Base-by-base conservation (phyloP, 148 eudicot species). In the Rhododendron mucronatum region DNA sequence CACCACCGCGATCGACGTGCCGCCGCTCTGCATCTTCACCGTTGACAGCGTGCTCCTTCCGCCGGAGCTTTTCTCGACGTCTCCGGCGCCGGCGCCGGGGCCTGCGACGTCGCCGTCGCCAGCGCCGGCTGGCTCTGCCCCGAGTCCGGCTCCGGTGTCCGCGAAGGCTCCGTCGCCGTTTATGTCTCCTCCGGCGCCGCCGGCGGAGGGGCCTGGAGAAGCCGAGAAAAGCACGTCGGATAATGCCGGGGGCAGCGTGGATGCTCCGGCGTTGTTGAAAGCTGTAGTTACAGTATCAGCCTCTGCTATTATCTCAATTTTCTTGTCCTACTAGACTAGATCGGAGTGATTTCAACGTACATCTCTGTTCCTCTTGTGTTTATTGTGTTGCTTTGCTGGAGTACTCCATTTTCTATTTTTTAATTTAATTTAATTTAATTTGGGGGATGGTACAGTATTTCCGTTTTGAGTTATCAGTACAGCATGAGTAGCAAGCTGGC, bases 41-140 rank as follows among this genome's bases (percentile, higher is more conserved):
- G 95, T 96, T 26, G 98, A 95, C 39, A 91, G 45, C 28, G 88
- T 96, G 23, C 93, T 95, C 15, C 87, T 94, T 0, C 96, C 98
- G 10, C 82, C 67, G 1, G 95, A 88, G 85, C 80, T 94, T 21
- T 94, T 93, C 83, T 92, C 92, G 1, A 48, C 61, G 12, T 73
- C 94, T 30, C 92, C 96, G 10, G 90, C 90, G 0, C 93, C 94
- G 1, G 90, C 83, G 71, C 86, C 26, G 80, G 78, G 84, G 4
- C 90, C 91, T 4, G 88, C 78, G 67, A 61, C 84, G 0, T 84
- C 92, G 7, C 90, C 91, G 2, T 82, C 95, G 21, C 94, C 96
- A 6, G 44, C 83, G 0, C 83, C 48, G 8, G 33, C 9, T 14
- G 47, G 28, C 47, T 79, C 95, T 0, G 93, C 98, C 0, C 85